These are phyloP conservation scores for Phytopythium oedochilum DNA, from an alignment of 352 stramenopile genomes.

Conservation along the genomic window DNA sequence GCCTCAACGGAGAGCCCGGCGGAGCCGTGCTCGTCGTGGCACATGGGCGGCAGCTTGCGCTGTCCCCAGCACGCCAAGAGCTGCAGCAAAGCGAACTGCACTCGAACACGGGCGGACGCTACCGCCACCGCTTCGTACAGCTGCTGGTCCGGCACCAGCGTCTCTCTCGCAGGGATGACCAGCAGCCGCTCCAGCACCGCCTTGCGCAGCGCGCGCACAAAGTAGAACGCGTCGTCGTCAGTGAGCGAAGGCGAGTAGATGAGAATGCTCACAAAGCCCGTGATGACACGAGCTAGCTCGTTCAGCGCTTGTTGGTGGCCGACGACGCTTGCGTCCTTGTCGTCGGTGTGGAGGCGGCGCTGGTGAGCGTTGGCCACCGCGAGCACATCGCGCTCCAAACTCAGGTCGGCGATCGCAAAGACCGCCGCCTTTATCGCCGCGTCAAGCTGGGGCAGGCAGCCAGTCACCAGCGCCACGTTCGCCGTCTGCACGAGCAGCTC, in stretches of 20 bases:
- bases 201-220: constrained; percentile 69
- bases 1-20: constrained; percentile 40
- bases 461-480: constrained; percentile 63
- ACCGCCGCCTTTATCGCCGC: constrained; percentile 80
- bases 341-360: neutral
- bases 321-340: neutral
- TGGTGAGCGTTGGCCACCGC: neutral
- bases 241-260: constrained; percentile 74
- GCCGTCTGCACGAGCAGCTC: constrained; percentile 61
- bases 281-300: constrained; percentile 28
- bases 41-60: constrained; percentile 16
- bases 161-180: constrained; percentile 3
- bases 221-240: constrained; percentile 86
- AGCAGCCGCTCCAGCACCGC: constrained; percentile 58
- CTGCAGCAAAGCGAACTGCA: constrained; percentile 40
- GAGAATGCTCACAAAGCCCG: constrained; percentile 54
- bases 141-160: constrained; percentile 4
- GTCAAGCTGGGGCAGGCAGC: constrained; percentile 85
- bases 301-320: constrained; percentile 2
- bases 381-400: constrained; percentile 13
- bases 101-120: constrained; percentile 21
- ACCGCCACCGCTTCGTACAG: constrained; percentile 5
- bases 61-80: constrained; percentile 66
- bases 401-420: constrained; percentile 66
- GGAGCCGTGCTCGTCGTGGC: neutral